Evolutionary conservation across 768 basidiomycete genomes (phyloP), one percentile per base, ranked within the genome.

Genomic region (Suillus subluteus): DNA sequence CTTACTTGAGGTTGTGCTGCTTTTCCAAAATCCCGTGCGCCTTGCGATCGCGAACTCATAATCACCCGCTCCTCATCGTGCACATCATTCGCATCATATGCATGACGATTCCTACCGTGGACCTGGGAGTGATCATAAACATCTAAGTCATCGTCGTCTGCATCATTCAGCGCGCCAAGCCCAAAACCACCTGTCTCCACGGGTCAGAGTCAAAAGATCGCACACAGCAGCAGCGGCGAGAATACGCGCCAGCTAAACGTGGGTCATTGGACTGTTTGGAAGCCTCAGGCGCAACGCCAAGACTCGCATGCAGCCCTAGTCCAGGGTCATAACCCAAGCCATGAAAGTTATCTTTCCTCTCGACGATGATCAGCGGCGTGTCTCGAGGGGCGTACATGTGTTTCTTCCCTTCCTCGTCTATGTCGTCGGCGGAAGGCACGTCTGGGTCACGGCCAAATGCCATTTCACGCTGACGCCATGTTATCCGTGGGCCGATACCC

Each of bases 61-160:
- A 75, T 73, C 32, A 86, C 79, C 5, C 79, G 81, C 15, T 87
- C 84, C 32, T 92, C 89, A 3, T 93, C 88, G 7, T 91, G 90
- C 1, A 81, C 83, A 18, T 90, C 89, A 21, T 77, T 78, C 38
- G 80, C 79, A 70, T 95, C 91, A 72, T 90, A 92, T 8, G 91
- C 91, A 54, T 87, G 81, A 46, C 85, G 82, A 66, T 79, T 84
- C 67, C 82, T 79, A 18, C 80, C 78, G 16, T 73, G 73, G 40
- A 75, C 64, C 2, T 70, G 72, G 1, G 73, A 37, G 46, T 81
- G 78, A 70, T 94, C 93, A 70, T 96, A 96, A 6, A 95, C 82
- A 70, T 96, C 94, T 41, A 94, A 62, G 73, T 96, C 96, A 73
- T 98, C 96, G 58, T 96, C 94, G 59, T 98, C 96, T 2, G 94